Base-by-base conservation (phyloP, 164 flowering plant genomes). In the Nymphaea thermarum region DNA sequence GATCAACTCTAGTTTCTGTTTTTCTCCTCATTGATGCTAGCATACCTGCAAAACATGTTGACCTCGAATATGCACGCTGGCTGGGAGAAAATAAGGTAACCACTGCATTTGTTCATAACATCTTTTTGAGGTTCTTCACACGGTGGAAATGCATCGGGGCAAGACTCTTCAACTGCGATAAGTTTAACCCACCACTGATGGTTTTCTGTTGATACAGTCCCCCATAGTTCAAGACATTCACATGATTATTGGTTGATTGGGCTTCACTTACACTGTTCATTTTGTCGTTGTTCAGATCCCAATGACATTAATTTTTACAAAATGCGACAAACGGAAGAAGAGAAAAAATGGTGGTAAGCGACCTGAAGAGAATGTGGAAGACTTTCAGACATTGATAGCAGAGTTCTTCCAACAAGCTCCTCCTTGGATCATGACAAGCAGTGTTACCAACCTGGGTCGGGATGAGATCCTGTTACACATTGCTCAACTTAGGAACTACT, bases 371-470 rank as follows among this genome's bases (percentile, higher is more conserved):
- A 91, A 91, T 70, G 87, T 86, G 45, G 78, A 82, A 64, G 92
- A 86, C 68, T 94, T 91, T 68, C 89, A 81, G 71, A 79, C 81
- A 65, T 61, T 89, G 77, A 86, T 94, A 71, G 79, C 82, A 7
- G 85, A 87, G 14, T 88, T 78, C 83, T 94, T 94, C 70, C 69
- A 85, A 67, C 72, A 90, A 62, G 73, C 82, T 2, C 96, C 97
- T 6, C 98, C 98, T 18, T 94, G 98, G 98, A 88, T 94, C 64
- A 94, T 91, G 97, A 91, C 97, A 25, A 90, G 95, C 79, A 88
- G 96, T 59, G 86, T 88, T 57, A 87, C 97, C 51, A 83, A 90
- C 76, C 88, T 83, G 77, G 99, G 98, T 25, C 87, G 99, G 15
- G 96, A 94, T 71, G 96, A 94, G 78, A 83, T 91, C 59, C 80